Conservation (phyloP, 1,139 yeast species). For the Scheffersomyces cryptocercus region DNA sequence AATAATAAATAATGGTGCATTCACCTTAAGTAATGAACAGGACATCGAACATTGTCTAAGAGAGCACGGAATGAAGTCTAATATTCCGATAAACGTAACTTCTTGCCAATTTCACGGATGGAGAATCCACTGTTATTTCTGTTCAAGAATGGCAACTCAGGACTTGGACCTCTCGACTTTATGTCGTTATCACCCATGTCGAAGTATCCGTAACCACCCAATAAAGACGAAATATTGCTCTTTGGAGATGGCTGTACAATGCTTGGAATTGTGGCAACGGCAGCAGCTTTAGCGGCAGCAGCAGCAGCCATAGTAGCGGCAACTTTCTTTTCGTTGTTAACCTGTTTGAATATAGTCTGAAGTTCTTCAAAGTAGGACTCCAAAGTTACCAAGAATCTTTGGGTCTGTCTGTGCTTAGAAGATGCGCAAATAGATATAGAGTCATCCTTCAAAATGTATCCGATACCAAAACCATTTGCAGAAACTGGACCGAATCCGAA, state of each 20-base stretch:
- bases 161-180: slow-evolving; percentile 69
- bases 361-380: slow-evolving; percentile 69
- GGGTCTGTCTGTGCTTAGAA: slow-evolving; percentile 88
- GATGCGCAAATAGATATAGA: slow-evolving; percentile 84
- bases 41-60: background rate
- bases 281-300: slow-evolving; percentile 1
- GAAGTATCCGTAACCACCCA: slow-evolving; percentile 81
- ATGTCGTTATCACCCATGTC: slow-evolving; percentile 72
- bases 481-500: slow-evolving; percentile 94
- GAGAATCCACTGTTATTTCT: slow-evolving; percentile 50
- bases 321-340: slow-evolving; percentile 15
- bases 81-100: slow-evolving; percentile 72
- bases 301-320: slow-evolving; percentile 7
- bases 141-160: slow-evolving; percentile 59
- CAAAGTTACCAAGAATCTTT: slow-evolving; percentile 74
- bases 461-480: slow-evolving; percentile 89
- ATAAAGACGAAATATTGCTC: slow-evolving; percentile 44
- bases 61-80: slow-evolving; percentile 18
- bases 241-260: slow-evolving; percentile 5
- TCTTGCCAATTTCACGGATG: slow-evolving; percentile 67
- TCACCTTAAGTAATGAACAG: background rate
- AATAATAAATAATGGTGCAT: slow-evolving; percentile 2
- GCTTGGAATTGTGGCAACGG: slow-evolving; percentile 3
- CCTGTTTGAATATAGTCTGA: slow-evolving; percentile 54
- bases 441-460: slow-evolving; percentile 84